A percentile compares a stretch with the other conserved stretches of the same genome.
These are phyloP conservation scores for Tetradesmus obliquus DNA, from an alignment of 139 green algal genomes.

Conservation along the genomic window DNA sequence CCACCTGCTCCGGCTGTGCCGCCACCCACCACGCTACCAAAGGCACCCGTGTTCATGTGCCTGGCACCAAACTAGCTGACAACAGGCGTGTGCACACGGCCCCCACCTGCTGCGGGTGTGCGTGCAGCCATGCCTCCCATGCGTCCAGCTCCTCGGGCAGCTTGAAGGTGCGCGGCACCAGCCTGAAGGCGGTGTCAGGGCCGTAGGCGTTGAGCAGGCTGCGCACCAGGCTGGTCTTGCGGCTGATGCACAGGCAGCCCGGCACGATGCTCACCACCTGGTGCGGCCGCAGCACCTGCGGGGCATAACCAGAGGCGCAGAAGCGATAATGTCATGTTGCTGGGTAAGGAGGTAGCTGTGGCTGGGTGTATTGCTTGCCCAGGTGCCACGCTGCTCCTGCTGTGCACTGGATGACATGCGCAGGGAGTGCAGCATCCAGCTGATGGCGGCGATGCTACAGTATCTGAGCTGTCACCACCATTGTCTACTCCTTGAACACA, in stretches of 20 bases:
- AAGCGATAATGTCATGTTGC: not conserved
- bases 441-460: too few relatives aligned
- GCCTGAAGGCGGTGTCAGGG: conserved; percentile 48
- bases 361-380: not conserved
- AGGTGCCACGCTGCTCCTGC: not conserved
- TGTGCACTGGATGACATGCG: not conserved
- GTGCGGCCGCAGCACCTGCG: conserved; percentile 44
- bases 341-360: not conserved
- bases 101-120: conserved; percentile 22
- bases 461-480: too few relatives aligned
- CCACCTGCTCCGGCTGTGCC: conserved; percentile 17
- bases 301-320: too few relatives aligned
- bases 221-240: conserved; percentile 67
- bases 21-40: conserved; percentile 56
- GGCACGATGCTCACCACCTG: conserved; percentile 71
- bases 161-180: conserved; percentile 67
- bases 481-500: too few relatives aligned
- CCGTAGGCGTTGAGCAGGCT: conserved; percentile 61
- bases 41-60: too few relatives aligned
- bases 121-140: conserved; percentile 45
- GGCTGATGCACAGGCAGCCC: conserved; percentile 65
- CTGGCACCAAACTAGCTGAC: too few relatives aligned
- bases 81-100: too few relatives aligned
- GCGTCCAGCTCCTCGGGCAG: conserved; percentile 69
- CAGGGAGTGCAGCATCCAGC: not conserved